These are phyloP conservation scores for Penicillium simplicissimum DNA, from an alignment of 495 filamentous ascomycete genomes.

Conservation along the genomic window DNA sequence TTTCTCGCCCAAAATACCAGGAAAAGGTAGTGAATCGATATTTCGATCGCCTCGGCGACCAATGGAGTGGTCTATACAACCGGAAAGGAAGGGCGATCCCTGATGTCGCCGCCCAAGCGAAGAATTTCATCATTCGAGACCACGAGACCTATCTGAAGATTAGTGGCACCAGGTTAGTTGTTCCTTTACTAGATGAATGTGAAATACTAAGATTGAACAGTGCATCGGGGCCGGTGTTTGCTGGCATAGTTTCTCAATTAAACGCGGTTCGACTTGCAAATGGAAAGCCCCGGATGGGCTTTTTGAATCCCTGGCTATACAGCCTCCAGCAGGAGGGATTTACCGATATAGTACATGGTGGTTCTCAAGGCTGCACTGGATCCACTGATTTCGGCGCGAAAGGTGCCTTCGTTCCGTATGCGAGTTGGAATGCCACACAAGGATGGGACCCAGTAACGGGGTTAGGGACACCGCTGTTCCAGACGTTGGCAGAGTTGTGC, in stretches of 20 bases:
- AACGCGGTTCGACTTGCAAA: conserved; percentile 56
- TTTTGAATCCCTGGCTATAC: conserved; percentile 69
- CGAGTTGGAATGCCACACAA: conserved; percentile 47
- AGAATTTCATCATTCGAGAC: conserved; percentile 42
- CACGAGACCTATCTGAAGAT: conserved; percentile 36
- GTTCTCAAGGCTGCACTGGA: conserved; percentile 55
- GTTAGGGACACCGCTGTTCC: conserved; percentile 32
- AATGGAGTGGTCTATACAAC: conserved; percentile 55
- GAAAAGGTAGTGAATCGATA: conserved; percentile 56
- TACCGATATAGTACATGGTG: conserved; percentile 58
- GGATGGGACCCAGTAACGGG: conserved; percentile 41
- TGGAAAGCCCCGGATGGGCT: conserved; percentile 54
- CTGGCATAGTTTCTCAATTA: conserved; percentile 54
- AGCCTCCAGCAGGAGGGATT: conserved; percentile 45
- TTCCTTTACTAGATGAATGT: neutral
- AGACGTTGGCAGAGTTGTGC: conserved; percentile 18
- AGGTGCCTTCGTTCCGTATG: conserved; percentile 43
- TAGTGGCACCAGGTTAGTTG: conserved; percentile 46
- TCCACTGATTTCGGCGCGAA: neutral
- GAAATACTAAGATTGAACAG: conserved; percentile 17
- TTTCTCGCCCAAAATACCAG: conserved; percentile 65
- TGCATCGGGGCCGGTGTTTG: conserved; percentile 55
- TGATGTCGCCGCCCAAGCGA: conserved; percentile 63
- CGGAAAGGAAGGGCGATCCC: conserved; percentile 67
- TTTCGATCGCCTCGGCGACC: conserved; percentile 40